Base-by-base conservation (phyloP, 805 yeast genomes). In the Geotrichum ghanense region DNA sequence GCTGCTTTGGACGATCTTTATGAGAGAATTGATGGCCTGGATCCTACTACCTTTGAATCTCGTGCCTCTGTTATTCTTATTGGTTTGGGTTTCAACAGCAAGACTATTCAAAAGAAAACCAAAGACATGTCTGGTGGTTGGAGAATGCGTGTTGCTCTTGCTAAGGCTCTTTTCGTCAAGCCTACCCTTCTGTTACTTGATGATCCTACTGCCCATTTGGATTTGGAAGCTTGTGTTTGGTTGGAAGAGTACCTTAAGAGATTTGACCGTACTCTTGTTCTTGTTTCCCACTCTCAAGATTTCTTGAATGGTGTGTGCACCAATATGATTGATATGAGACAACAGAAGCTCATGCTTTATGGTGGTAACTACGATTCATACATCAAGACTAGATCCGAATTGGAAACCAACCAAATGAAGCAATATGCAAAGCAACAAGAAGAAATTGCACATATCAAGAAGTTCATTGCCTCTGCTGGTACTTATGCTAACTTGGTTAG, bases 121-220 rank as follows among this genome's bases (percentile, higher is more conserved):
- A 89, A 87, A 70, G 97, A 92, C 64, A 92, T 92, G 98, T 87
- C 97, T 63, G 98, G 98, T 78, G 98, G 98, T 66, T 92, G 98
- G 98, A 88, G 88, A 75, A 92, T 92, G 98, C 87, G 98, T 73
- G 98, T 92, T 52, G 97, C 98, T 41, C 75, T 92, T 52, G 95
- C 96, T 51, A 92, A 92, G 71, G 98, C 98, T 24, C 75, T 92
- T 58, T 92, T 92, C 74, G 97, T 92, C 56, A 90, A 92, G 74
- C 98, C 98, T 63, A 89, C 97, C 45, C 71, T 92, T 58, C 74
- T 92, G 62, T 72, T 92, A 59, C 79, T 92, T 66, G 98, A 92
- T 73, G 98, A 92, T 69, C 98, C 98, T 60, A 92, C 98, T 55
- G 98, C 98, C 46, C 98, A 92, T 71, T 85, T 92, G 78, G 98